Conservation (phyloP, 2,329 filamentous ascomycete genomes). For the Aureobasidium vineae region DNA sequence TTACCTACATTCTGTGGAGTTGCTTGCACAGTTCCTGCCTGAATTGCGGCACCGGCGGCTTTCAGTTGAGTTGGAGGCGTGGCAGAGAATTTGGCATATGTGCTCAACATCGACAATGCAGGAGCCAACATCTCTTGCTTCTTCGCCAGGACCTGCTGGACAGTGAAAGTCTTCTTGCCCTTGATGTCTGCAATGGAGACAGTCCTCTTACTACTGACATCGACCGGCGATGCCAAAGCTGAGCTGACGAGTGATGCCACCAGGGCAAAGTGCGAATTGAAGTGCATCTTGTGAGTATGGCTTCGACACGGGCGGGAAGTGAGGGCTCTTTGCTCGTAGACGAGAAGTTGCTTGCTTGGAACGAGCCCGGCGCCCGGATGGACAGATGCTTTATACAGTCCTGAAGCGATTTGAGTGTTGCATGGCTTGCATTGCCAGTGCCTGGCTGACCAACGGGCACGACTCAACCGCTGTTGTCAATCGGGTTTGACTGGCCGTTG, state of each 20-base stretch:
- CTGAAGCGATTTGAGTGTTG: neutral
- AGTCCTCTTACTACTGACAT: constrained; percentile 29
- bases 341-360: constrained; percentile 14
- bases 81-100: constrained; percentile 33
- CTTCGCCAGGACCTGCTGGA: constrained; percentile 40
- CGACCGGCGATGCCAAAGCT: constrained; percentile 35
- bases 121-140: constrained; percentile 41
- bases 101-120: constrained; percentile 34
- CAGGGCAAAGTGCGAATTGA: constrained; percentile 32
- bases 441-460: constrained; percentile 24
- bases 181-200: constrained; percentile 32
- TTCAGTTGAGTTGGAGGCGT: constrained; percentile 34
- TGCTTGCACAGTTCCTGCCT: constrained; percentile 42
- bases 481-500: constrained; percentile 22
- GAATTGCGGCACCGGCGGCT: constrained; percentile 39
- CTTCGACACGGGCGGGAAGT: constrained; percentile 10
- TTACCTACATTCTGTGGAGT: constrained; percentile 34
- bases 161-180: constrained; percentile 33
- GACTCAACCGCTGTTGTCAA: constrained; percentile 22
- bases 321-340: constrained; percentile 16
- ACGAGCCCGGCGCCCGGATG: neutral
- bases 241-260: constrained; percentile 36
- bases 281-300: constrained; percentile 33
- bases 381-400: constrained; percentile 13
- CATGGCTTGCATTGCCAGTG: constrained; percentile 19